Evolutionary conservation across 352 stramenopile genomes (phyloP), one percentile per base, ranked within the genome.

Genomic region (Phytophthora constricta): DNA sequence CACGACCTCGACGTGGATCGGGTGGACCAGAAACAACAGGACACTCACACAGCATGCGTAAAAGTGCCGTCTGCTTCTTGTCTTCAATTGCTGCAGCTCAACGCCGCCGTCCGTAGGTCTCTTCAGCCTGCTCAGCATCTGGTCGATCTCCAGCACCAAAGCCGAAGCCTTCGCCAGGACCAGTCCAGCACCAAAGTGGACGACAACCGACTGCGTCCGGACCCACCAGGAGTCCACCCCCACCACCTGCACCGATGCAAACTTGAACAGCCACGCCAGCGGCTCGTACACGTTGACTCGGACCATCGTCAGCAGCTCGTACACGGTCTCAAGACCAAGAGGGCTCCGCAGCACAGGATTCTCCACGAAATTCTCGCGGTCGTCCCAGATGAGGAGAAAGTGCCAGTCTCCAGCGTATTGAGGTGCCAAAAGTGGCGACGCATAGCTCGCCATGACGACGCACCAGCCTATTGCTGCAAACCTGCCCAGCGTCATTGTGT

Each of bases 221-320:
- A 77, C 50, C 63, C 70, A 73, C 46, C 79, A 65, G 31, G 82
- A 43, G 48, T 61, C 42, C 22, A 84, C 22, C 7, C 76, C 82
- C 3, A 56, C 58, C 2, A 56, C 14, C 3, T 74, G 56, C 16
- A 70, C 68, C 2, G 87, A 63, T 0, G 74, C 1, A 37, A 75
- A 80, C 61, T 91, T 91, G 20, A 88, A 60, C 17, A 88, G 48
- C 82, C 80, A 91, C 9, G 76, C 70, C 7, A 91, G 47, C 4
- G 82, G 78, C 43, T 89, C 80, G 65, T 80, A 89, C 17, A 89
- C 77, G 33, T 87, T 89, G 68, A 91, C 68, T 19, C 63, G 70
- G 11, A 56, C 47, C 62, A 80, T 67, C 1, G 59, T 79, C 28
- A 75, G 69, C 78, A 91, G 88, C 20, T 45, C 4, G 23, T 52